Percentiles rank a stretch among this genome's conserved stretches.
Evolutionary conservation across 306 rosid species (phyloP).

Genomic region (Quercus robur): DNA sequence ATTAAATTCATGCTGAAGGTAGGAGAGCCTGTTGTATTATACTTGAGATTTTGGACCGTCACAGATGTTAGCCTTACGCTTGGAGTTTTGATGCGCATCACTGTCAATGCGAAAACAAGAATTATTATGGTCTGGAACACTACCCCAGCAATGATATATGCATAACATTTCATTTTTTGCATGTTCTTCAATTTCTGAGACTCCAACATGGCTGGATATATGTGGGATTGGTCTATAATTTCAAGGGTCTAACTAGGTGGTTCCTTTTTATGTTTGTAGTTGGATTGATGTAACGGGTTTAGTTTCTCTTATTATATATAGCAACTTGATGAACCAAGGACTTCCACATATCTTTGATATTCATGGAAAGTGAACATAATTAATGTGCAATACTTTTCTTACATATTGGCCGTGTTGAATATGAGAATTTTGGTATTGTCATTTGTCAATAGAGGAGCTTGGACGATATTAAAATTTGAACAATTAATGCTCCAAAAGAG

Average conservation of each 20-base stretch:
- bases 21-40: neutral
- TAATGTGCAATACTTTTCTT: too few species aligned
- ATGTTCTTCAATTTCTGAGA: slow-evolving; percentile 16
- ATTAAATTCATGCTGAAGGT: slow-evolving; percentile 6
- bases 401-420: too few species aligned
- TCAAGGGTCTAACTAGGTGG: neutral
- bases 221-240: neutral
- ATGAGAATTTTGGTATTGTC: too few species aligned
- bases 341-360: too few species aligned
- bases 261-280: too few species aligned
- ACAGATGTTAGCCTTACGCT: neutral
- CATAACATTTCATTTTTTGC: slow-evolving; percentile 18
- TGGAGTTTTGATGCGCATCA: slow-evolving; percentile 16
- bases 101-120: neutral
- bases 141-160: slow-evolving; percentile 1
- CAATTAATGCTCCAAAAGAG: too few species aligned
- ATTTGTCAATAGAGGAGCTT: too few species aligned
- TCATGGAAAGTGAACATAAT: too few species aligned
- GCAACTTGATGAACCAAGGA: too few species aligned
- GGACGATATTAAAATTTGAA: too few species aligned
- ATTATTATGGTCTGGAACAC: slow-evolving; percentile 12
- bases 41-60: neutral
- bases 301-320: too few species aligned
- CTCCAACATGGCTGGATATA: slow-evolving; percentile 11
- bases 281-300: too few species aligned